Conservation (phyloP, 345 rosid species). For the Gossypium bickii region DNA sequence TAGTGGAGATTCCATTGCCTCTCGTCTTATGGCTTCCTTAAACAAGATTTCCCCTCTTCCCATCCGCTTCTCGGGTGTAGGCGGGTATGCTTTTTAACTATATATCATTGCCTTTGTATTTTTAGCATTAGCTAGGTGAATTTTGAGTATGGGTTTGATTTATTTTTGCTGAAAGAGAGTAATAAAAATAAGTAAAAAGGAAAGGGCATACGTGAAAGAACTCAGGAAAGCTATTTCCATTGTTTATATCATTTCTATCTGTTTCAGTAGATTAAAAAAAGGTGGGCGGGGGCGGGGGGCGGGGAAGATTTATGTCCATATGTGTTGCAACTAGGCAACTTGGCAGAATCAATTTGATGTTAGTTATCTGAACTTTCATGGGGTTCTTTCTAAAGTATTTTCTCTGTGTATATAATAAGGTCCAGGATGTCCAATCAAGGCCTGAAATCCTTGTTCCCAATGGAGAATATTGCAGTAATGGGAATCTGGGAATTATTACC, state of each 20-base stretch:
- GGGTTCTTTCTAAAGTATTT: slow-evolving; percentile 5
- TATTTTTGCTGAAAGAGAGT: neutral
- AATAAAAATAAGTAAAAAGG: neutral
- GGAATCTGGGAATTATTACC: slow-evolving; percentile 89
- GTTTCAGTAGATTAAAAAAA: neutral
- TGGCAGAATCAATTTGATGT: neutral
- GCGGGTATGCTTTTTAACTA: slow-evolving; percentile 57
- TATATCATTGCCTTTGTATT: neutral
- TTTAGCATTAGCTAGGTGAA: neutral
- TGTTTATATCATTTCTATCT: neutral
- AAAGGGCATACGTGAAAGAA: neutral
- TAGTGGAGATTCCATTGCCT: slow-evolving; percentile 79
- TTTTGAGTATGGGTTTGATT: neutral
- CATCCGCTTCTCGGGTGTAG: slow-evolving; percentile 76
- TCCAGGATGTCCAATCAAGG: slow-evolving; percentile 75
- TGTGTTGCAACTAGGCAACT: too few species aligned
- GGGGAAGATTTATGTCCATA: too few species aligned
- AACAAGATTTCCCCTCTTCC: slow-evolving; percentile 64
- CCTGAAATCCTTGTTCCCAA: slow-evolving; percentile 61
- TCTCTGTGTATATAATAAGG: slow-evolving; percentile 29
- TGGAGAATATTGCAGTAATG: slow-evolving; percentile 93
- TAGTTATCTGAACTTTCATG: neutral
- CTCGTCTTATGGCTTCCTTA: slow-evolving; percentile 81
- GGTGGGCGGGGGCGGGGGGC: too few species aligned
- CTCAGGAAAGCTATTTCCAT: neutral